phyloP scores from a whole-genome alignment of 352 stramenopile genomes.

The Aphanomyces cochlioides region DNA sequence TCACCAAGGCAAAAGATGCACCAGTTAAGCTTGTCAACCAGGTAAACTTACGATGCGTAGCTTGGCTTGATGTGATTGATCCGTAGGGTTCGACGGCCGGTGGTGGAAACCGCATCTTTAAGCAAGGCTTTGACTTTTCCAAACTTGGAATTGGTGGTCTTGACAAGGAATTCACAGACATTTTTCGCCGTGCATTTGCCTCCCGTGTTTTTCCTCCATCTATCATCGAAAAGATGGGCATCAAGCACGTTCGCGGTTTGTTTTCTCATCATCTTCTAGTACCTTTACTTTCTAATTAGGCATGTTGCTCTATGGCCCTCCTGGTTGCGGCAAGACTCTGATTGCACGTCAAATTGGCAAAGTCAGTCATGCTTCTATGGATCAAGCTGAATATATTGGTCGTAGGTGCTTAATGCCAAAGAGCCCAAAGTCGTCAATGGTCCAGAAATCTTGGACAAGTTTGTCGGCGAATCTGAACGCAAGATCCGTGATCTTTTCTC shows the following conservation, averaged over 20 bases:
- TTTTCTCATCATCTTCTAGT: slow-evolving; percentile 35
- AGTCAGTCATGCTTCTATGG: slow-evolving; percentile 19
- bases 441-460: slow-evolving; percentile 99
- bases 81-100: slow-evolving; percentile 36
- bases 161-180: slow-evolving; percentile 99
- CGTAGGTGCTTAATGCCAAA: slow-evolving; percentile 93
- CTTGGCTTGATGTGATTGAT: neutral
- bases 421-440: slow-evolving; percentile 98
- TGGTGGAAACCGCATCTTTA: slow-evolving; percentile 88
- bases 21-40: slow-evolving; percentile 77
- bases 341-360: slow-evolving; percentile 98
- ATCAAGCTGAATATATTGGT: slow-evolving; percentile 8
- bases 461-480: slow-evolving; percentile 97
- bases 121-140: slow-evolving; percentile 97
- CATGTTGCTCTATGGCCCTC: slow-evolving; percentile 82
- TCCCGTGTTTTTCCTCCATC: slow-evolving; percentile 95
- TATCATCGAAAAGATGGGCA: slow-evolving; percentile 96
- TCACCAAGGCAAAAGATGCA: slow-evolving; percentile 72
- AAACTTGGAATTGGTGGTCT: slow-evolving; percentile 98
- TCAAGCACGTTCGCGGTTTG: slow-evolving; percentile 97
- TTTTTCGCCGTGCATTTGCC: slow-evolving; percentile 98
- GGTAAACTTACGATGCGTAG: neutral
- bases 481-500: slow-evolving; percentile 98
- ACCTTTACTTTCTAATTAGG: neutral
- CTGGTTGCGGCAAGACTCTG: slow-evolving; percentile 94